These are phyloP conservation scores for Lagenidium giganteum DNA, from an alignment of 352 stramenopile species.

Conservation along the genomic window DNA sequence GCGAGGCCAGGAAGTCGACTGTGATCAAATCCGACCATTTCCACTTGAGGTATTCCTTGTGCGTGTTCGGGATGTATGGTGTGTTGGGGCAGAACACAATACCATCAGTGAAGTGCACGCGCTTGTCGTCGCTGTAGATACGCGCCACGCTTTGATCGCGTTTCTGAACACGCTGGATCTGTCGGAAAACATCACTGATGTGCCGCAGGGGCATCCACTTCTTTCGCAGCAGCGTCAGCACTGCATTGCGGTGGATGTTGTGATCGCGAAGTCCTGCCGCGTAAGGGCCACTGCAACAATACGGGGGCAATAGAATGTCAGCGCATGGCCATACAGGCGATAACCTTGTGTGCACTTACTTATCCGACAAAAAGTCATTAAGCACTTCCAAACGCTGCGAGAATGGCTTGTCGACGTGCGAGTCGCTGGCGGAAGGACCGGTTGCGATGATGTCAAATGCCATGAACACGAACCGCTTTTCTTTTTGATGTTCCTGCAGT, in stretches of 20 bases:
- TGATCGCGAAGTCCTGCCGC: slow-evolving; percentile 54
- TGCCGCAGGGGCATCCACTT: slow-evolving; percentile 78
- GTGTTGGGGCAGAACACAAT: slow-evolving; percentile 88
- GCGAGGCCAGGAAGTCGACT: slow-evolving; percentile 73
- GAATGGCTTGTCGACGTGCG: slow-evolving; percentile 80
- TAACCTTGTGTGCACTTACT: too few species aligned
- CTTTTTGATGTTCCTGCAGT: slow-evolving; percentile 69
- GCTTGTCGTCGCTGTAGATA: slow-evolving; percentile 81
- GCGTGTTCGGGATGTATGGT: slow-evolving; percentile 77
- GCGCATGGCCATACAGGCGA: neutral
- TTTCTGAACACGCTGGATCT: slow-evolving; percentile 77
- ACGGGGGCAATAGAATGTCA: neutral
- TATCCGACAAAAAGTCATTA: slow-evolving; percentile 80
- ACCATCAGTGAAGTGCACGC: slow-evolving; percentile 86
- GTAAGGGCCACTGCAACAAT: slow-evolving; percentile 56
- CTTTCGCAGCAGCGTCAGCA: slow-evolving; percentile 78
- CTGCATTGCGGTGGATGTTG: slow-evolving; percentile 55
- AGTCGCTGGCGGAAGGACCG: slow-evolving; percentile 55
- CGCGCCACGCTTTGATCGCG: slow-evolving; percentile 68
- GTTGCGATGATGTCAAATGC: slow-evolving; percentile 88
- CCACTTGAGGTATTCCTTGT: slow-evolving; percentile 90
- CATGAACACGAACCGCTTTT: slow-evolving; percentile 86
- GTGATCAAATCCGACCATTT: slow-evolving; percentile 90
- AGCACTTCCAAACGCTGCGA: slow-evolving; percentile 71
- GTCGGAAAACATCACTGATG: slow-evolving; percentile 78